Evolutionary conservation across 2,329 filamentous ascomycete genomes (phyloP).

Genomic region (Phyllosticta citrichinensis): DNA sequence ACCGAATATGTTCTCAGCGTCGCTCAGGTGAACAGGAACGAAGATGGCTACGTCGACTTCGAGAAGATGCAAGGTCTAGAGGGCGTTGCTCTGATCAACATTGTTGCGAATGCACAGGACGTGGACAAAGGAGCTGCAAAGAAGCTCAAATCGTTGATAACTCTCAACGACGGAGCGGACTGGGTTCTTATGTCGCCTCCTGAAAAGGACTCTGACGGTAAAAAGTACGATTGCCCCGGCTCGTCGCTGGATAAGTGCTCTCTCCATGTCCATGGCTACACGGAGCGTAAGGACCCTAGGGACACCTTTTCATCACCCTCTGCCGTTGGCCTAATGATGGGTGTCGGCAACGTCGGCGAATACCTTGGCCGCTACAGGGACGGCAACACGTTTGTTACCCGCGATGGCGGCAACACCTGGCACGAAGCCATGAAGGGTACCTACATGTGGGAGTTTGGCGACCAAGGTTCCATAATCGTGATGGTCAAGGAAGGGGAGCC

Average conservation of each 20-base stretch:
- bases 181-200: conserved; percentile 75
- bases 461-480: conserved; percentile 86
- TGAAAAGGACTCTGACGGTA: conserved; percentile 56
- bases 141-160: conserved; percentile 81
- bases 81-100: conserved; percentile 79
- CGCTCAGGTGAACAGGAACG: conserved; percentile 70
- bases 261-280: conserved; percentile 91
- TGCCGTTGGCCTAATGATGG: conserved; percentile 85
- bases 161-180: conserved; percentile 87
- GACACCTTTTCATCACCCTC: conserved; percentile 83
- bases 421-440: conserved; percentile 72
- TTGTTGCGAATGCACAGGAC: conserved; percentile 64
- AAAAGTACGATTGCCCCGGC: conserved; percentile 59
- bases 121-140: conserved; percentile 57
- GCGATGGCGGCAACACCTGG: conserved; percentile 87
- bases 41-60: conserved; percentile 75
- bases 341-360: conserved; percentile 78
- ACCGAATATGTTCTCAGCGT: conserved; percentile 87
- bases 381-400: conserved; percentile 82
- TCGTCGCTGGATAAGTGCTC: conserved; percentile 57
- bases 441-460: conserved; percentile 91
- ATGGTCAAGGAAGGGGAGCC: conserved; percentile 52
- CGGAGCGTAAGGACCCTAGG: conserved; percentile 70
- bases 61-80: conserved; percentile 91
- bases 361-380: conserved; percentile 57